Evolutionary conservation across 345 rosid species (phyloP), one percentile per base, ranked within the genome.

Genomic region (Toxicodendron radicans): DNA sequence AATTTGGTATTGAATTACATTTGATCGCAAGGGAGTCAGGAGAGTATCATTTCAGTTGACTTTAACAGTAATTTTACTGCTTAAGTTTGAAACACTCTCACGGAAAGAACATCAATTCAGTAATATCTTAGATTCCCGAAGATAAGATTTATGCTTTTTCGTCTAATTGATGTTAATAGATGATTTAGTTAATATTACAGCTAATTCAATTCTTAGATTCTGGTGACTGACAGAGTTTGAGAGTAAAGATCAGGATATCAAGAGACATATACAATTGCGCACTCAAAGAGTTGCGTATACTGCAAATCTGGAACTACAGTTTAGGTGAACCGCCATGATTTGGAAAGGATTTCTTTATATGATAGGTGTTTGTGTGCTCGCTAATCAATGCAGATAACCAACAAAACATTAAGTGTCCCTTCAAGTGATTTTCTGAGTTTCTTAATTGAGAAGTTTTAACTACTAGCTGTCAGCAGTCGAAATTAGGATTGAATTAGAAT

Each of bases 281-380:
- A 23, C 33, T 52, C 43, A 70, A 3, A 58, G 14, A 14, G 51
- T 72, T 52, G 73, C 65, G 32, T 59, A 24, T 7, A 72, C 64
- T 35, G 69, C 35, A 66, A 65, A 54, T 53, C 41, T 32, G 51
- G 18, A 71, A 58, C 52, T 10, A 41, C 20, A n/a, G 12, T 46
- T 41, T 58, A 24, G 66, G 20, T 75, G 21, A 23, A 60, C 62
- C 7, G 24, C 65, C 57, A 71, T 10, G 24, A 38, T 16, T 6
- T 14, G 7, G 56, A 72, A 49, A 49, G 45, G 27, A 18, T 23
- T 64, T 53, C 30, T 65, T 8, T 64, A 2, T 18, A 12, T 14
- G 3, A 57, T n/a, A 27, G 54, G 57, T 23, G 38, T 20, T 7
- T 51, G 21, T n/a, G 49, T 27, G 30, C 30, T 27, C 30, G 68